phyloP scores from a whole-genome alignment of 2,329 filamentous ascomycete genomes.

The Colletotrichum sp. region DNA sequence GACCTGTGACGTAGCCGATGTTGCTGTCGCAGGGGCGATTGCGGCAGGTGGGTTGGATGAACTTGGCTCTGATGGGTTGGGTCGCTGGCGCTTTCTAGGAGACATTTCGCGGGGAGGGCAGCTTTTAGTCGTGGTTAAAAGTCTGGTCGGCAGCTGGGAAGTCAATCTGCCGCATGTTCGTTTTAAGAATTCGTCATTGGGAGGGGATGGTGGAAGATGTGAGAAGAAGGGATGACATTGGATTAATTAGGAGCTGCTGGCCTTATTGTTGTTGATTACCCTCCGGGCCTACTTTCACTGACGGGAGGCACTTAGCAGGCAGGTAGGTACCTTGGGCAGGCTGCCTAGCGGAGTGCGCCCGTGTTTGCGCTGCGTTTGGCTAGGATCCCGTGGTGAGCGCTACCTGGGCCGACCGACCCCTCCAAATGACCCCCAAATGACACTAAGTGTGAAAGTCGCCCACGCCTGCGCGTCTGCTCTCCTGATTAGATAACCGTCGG shows the following conservation, averaged over 20 bases:
- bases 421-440: slow-evolving; percentile 7
- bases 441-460: not conserved
- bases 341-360: slow-evolving; percentile 2
- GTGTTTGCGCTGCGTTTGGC: not conserved
- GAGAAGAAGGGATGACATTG: not conserved
- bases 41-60: slow-evolving; percentile 20
- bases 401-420: not conserved
- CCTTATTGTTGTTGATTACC: not conserved
- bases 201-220: not conserved
- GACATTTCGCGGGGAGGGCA: slow-evolving; percentile 35
- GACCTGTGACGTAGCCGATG: slow-evolving; percentile 23
- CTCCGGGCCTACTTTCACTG: not conserved
- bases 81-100: slow-evolving; percentile 46
- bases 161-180: slow-evolving; percentile 19
- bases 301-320: not conserved
- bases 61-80: slow-evolving; percentile 32
- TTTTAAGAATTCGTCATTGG: slow-evolving; percentile 1
- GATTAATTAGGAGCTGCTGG: not conserved
- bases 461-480: not conserved
- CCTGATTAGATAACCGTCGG: slow-evolving; percentile 4
- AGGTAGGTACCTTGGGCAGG: not conserved
- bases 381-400: not conserved
- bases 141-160: not conserved
- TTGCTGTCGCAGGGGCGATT: slow-evolving; percentile 20
- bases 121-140: not conserved